A percentile compares a stretch with the other conserved stretches of the same genome.
These are phyloP conservation scores for Iberis amara DNA, from an alignment of 441 rosid species.

Conservation along the genomic window DNA sequence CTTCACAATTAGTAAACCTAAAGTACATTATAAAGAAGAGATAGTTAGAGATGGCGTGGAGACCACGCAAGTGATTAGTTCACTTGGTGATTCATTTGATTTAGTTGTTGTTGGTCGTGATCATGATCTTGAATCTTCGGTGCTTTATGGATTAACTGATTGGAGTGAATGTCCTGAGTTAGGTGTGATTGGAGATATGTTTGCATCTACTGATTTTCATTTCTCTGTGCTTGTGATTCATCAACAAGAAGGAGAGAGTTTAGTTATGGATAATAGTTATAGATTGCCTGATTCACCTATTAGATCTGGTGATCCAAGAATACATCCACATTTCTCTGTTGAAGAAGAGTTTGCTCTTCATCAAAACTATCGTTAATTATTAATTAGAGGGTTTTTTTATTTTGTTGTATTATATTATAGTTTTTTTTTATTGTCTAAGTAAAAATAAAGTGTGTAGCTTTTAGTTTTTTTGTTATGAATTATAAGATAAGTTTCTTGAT, in stretches of 20 bases:
- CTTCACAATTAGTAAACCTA: constrained; percentile 31
- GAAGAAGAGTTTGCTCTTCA: no score
- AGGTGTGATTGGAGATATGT: constrained; percentile 49
- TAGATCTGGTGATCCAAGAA: neutral
- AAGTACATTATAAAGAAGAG: constrained; percentile 41
- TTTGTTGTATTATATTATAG: no score
- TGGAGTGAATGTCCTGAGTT: constrained; percentile 65
- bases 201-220: constrained; percentile 45
- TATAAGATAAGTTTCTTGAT: no score
- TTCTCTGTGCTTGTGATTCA: constrained; percentile 43
- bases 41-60: constrained; percentile 47
- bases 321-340: no score
- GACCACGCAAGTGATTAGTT: constrained; percentile 35
- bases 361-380: no score
- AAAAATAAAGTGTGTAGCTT: no score
- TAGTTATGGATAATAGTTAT: constrained; percentile 24
- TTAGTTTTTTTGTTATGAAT: no score
- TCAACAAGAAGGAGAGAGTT: constrained; percentile 34
- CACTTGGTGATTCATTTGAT: constrained; percentile 31
- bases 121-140: constrained; percentile 38
- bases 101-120: constrained; percentile 49
- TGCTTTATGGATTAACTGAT: constrained; percentile 40
- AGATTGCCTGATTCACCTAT: constrained; percentile 9
- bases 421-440: no score
- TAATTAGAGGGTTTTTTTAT: no score